phyloP scores from a whole-genome alignment of 805 yeast genomes.

The Priceomyces melissophilus region DNA sequence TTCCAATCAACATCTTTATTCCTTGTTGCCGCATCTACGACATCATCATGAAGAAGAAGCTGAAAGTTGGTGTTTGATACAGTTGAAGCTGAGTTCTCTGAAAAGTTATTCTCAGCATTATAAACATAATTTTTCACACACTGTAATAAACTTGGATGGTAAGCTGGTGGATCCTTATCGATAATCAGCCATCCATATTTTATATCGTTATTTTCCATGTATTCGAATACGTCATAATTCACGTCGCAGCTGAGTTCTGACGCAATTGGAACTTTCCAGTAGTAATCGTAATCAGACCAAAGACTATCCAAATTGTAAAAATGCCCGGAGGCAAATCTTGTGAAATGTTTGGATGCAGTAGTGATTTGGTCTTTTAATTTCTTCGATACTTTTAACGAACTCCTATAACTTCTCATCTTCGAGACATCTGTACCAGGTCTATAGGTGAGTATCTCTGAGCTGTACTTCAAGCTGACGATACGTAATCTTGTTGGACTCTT shows the following conservation, averaged over 20 bases:
- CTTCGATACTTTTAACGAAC: slow-evolving; percentile 16
- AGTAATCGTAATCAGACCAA: slow-evolving; percentile 21
- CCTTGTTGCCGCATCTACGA: background rate
- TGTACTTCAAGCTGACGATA: slow-evolving; percentile 10
- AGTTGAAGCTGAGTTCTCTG: background rate
- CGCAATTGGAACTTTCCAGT: slow-evolving; percentile 25
- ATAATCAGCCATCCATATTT: slow-evolving; percentile 19
- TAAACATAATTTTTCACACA: slow-evolving; percentile 7
- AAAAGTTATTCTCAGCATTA: slow-evolving; percentile 4
- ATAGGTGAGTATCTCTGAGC: slow-evolving; percentile 15
- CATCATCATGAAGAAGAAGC: slow-evolving; percentile 6
- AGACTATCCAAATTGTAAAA: slow-evolving; percentile 17
- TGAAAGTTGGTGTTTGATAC: slow-evolving; percentile 6
- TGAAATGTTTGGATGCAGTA: slow-evolving; percentile 16
- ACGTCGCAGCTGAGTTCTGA: slow-evolving; percentile 21
- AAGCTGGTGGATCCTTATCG: slow-evolving; percentile 8
- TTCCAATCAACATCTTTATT: slow-evolving; percentile 8
- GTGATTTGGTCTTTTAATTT: slow-evolving; percentile 28
- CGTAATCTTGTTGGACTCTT: slow-evolving; percentile 16
- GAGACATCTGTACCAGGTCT: slow-evolving; percentile 16
- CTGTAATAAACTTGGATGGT: slow-evolving; percentile 8
- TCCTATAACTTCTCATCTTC: slow-evolving; percentile 24
- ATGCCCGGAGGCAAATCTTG: slow-evolving; percentile 19
- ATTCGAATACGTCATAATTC: slow-evolving; percentile 21
- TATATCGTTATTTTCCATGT: slow-evolving; percentile 19